Percentiles rank a stretch among this genome's conserved stretches.
Conservation (phyloP, 768 basidiomycete genomes). For the Guyanaporus albipodus region DNA sequence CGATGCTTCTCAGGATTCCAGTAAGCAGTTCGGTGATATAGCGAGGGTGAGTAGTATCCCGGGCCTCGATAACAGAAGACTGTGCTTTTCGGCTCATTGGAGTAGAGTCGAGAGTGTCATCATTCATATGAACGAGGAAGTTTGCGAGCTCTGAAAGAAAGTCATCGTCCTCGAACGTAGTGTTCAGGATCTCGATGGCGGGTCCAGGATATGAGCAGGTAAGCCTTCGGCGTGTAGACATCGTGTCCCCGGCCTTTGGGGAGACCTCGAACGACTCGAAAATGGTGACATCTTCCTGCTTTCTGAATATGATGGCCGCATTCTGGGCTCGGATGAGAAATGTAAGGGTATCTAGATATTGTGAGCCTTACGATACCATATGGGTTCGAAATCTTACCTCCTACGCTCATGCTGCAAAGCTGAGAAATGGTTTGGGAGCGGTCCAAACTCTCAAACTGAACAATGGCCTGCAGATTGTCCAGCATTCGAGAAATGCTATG, state of each 20-base stretch:
- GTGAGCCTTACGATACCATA: neutral
- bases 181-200: conserved; percentile 35
- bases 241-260: conserved; percentile 35
- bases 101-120: conserved; percentile 30
- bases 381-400: conserved; percentile 3
- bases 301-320: conserved; percentile 40
- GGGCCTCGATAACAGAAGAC: conserved; percentile 4
- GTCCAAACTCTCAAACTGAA: conserved; percentile 14
- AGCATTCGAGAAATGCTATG: conserved; percentile 31
- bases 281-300: conserved; percentile 24
- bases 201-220: conserved; percentile 43
- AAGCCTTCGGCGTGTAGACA: conserved; percentile 39
- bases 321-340: conserved; percentile 44
- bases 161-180: conserved; percentile 21
- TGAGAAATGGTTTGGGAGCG: conserved; percentile 2
- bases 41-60: conserved; percentile 34
- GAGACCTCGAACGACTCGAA: conserved; percentile 48
- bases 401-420: conserved; percentile 5
- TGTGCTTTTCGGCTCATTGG: conserved; percentile 3
- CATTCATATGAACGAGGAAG: conserved; percentile 36
- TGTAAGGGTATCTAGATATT: conserved; percentile 33
- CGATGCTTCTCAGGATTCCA: conserved; percentile 39
- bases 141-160: conserved; percentile 36
- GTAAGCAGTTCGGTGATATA: conserved; percentile 46
- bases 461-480: conserved; percentile 14